Conservation (phyloP, 805 yeast genomes). For the Saccharomyces jurei region DNA sequence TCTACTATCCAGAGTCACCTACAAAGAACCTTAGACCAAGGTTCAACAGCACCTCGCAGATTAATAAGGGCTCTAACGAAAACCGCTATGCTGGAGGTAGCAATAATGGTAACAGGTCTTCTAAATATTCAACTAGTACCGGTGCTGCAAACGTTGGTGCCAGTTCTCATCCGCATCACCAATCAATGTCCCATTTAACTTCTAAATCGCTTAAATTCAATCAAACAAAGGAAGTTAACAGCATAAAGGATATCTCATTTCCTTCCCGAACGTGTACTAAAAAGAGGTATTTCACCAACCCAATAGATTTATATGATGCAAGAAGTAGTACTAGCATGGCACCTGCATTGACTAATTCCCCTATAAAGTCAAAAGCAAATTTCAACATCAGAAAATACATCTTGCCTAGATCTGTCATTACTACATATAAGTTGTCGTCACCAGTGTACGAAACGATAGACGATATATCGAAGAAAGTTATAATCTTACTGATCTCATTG, state of each 20-base stretch:
- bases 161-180: not conserved
- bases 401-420: not conserved
- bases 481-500: not conserved
- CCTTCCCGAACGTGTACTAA: not conserved
- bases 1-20: not conserved
- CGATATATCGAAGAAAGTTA: not conserved
- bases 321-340: not conserved
- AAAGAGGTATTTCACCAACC: not conserved
- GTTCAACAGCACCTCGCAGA: not conserved
- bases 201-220: not conserved
- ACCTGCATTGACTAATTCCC: not conserved
- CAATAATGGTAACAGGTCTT: not conserved
- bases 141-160: not conserved
- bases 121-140: not conserved
- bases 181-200: not conserved
- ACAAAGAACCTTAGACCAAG: not conserved
- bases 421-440: not conserved
- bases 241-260: not conserved
- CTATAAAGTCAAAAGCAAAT: not conserved
- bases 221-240: not conserved
- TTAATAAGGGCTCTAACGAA: not conserved
- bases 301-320: not conserved
- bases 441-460: not conserved
- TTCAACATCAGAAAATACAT: not conserved
- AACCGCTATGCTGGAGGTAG: not conserved